A percentile compares a stretch with the other conserved stretches of the same genome.
These are phyloP conservation scores for Kwoniella heveanensis DNA, from an alignment of 768 basidiomycete genomes.

Conservation along the genomic window DNA sequence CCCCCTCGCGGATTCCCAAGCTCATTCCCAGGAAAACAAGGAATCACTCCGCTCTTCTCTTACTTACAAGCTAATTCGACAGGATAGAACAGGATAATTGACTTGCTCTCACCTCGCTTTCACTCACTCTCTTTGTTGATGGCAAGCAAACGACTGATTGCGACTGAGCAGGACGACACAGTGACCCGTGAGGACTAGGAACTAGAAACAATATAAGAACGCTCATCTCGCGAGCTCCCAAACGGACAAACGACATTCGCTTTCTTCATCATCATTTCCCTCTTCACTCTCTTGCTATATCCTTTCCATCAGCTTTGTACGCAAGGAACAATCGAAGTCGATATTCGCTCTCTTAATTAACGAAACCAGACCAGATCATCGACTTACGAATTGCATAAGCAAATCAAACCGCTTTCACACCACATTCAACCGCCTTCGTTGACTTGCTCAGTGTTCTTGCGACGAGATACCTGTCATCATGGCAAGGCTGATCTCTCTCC, in stretches of 20 bases:
- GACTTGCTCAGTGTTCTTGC: background rate
- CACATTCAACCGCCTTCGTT: background rate
- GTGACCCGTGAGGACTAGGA: background rate
- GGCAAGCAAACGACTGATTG: background rate
- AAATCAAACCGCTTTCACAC: background rate
- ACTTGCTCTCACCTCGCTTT: background rate
- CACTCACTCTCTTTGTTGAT: background rate
- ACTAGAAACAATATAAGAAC: background rate
- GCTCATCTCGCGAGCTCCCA: background rate
- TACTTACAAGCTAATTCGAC: too few species aligned
- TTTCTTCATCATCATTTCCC: slow-evolving; percentile 1
- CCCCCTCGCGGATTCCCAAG: background rate
- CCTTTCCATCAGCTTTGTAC: background rate
- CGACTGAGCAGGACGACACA: too few species aligned
- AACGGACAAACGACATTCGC: background rate
- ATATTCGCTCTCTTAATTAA: background rate
- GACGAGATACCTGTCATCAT: slow-evolving; percentile 5
- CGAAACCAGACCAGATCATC: background rate
- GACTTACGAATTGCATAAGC: background rate
- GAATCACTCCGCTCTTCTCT: too few species aligned
- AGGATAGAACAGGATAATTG: too few species aligned
- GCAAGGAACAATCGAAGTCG: background rate
- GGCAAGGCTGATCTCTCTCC: slow-evolving; percentile 25
- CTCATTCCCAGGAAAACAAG: too few species aligned
- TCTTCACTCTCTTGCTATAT: background rate